Conservation (phyloP, 192 early-diverging fungal genomes). For the Paraglomus brasilianum region DNA sequence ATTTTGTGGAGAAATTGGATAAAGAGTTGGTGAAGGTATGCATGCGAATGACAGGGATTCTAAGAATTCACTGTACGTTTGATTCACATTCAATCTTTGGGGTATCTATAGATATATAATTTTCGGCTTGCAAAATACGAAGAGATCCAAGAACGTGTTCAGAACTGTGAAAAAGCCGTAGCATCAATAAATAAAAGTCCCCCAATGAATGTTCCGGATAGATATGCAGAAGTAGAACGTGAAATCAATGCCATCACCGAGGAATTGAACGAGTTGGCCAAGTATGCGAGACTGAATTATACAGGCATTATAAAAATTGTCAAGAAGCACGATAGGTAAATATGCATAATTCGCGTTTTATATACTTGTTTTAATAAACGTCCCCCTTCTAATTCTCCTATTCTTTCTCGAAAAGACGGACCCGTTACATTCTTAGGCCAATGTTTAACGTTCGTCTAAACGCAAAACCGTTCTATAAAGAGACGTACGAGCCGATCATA, state of each 20-base stretch:
- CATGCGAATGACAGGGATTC: slow-evolving; percentile 2
- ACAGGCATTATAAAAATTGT: slow-evolving; percentile 89
- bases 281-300: slow-evolving; percentile 77
- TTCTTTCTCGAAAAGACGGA: slow-evolving; percentile 38
- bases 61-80: slow-evolving; percentile 35
- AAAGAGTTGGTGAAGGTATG: slow-evolving; percentile 85
- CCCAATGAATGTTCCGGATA: slow-evolving; percentile 35
- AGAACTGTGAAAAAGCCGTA: slow-evolving; percentile 61
- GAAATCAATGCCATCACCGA: slow-evolving; percentile 72
- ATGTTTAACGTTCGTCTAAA: slow-evolving; percentile 81
- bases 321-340: slow-evolving; percentile 93
- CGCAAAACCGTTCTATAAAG: slow-evolving; percentile 78
- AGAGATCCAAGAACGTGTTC: slow-evolving; percentile 69
- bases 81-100: slow-evolving; percentile 29
- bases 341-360: neutral
- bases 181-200: slow-evolving; percentile 52
- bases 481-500: slow-evolving; percentile 83
- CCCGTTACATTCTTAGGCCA: slow-evolving; percentile 67
- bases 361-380: neutral
- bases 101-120: slow-evolving; percentile 54
- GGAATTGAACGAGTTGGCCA: slow-evolving; percentile 76
- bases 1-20: slow-evolving; percentile 88
- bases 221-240: slow-evolving; percentile 46
- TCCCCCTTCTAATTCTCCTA: neutral
- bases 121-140: slow-evolving; percentile 74